Percentiles rank a stretch among this genome's conserved stretches.
Conservation (phyloP, 331 rosid genomes). For the Malus hybrid region DNA sequence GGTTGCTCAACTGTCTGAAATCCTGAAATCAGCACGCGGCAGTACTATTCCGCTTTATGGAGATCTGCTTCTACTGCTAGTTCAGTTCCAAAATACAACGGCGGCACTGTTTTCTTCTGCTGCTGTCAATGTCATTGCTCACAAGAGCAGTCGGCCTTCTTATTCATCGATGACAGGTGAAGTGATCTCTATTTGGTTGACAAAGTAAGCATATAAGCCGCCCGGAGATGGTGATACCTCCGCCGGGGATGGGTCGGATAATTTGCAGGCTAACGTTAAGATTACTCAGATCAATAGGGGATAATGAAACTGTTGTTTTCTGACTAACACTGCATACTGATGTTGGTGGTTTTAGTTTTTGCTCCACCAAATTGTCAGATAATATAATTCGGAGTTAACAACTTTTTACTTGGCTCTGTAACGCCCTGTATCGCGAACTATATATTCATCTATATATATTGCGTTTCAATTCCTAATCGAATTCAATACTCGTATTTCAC, state of each 20-base stretch:
- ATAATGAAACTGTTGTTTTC: background rate
- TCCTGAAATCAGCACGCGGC: conserved; percentile 13
- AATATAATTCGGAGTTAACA: background rate
- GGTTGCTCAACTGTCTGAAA: conserved; percentile 31
- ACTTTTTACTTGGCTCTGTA: background rate
- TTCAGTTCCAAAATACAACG: background rate
- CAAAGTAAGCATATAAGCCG: background rate
- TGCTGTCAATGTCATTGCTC: background rate
- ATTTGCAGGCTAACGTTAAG: background rate
- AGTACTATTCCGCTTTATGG: background rate
- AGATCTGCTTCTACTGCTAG: background rate
- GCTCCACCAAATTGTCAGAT: background rate
- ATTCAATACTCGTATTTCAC: no score
- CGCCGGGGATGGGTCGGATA: background rate
- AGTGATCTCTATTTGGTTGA: background rate
- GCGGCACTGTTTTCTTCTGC: background rate
- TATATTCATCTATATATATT: no score
- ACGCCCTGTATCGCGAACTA: background rate
- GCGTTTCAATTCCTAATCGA: no score
- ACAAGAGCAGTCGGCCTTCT: background rate
- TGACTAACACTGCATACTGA: background rate
- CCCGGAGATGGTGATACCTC: background rate
- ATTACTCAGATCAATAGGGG: background rate
- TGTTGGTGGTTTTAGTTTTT: no score
- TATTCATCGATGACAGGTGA: background rate